A percentile compares a stretch with the other conserved stretches of the same genome.
Evolutionary conservation across 306 rosid species (phyloP).

Genomic region (Gastrolobium villosum): DNA sequence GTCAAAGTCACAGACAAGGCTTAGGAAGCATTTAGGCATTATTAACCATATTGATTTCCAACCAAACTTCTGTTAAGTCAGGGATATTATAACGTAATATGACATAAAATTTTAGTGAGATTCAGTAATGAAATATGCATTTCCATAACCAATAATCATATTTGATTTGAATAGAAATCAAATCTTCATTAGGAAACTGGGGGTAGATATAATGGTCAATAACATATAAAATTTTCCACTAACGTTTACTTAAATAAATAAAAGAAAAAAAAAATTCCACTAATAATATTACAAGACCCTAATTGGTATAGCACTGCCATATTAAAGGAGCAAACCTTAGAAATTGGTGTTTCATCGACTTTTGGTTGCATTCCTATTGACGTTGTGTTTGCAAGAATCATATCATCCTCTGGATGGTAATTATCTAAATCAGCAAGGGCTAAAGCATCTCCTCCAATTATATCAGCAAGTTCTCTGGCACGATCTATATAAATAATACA

Average conservation of each 20-base stretch:
- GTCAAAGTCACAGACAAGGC: constrained; percentile 18
- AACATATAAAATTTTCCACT: constrained; percentile 24
- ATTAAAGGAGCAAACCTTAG: constrained; percentile 69
- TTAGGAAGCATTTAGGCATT: constrained; percentile 27
- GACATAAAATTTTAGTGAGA: constrained; percentile 15
- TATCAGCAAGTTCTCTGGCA: constrained; percentile 86
- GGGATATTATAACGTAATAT: constrained; percentile 16
- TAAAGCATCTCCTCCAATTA: constrained; percentile 82
- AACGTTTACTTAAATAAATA: not conserved
- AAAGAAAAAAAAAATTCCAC: not conserved
- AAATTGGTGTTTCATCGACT: constrained; percentile 82
- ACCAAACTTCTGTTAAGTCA: constrained; percentile 9
- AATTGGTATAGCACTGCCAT: constrained; percentile 20
- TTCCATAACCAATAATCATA: constrained; percentile 37
- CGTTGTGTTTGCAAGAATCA: constrained; percentile 96
- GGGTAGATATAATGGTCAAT: constrained; percentile 7
- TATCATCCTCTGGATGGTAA: constrained; percentile 85
- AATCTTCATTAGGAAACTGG: constrained; percentile 21
- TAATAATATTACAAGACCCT: constrained; percentile 28
- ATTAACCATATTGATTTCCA: constrained; percentile 28
- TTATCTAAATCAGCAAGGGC: constrained; percentile 77
- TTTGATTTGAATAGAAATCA: constrained; percentile 32
- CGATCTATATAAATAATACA: constrained; percentile 65
- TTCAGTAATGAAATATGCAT: constrained; percentile 26
- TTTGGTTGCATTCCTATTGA: constrained; percentile 97